Percentiles rank a stretch among this genome's conserved stretches.
These are phyloP conservation scores for Chamaenerion angustifolium DNA, from an alignment of 345 rosid species.

Conservation along the genomic window DNA sequence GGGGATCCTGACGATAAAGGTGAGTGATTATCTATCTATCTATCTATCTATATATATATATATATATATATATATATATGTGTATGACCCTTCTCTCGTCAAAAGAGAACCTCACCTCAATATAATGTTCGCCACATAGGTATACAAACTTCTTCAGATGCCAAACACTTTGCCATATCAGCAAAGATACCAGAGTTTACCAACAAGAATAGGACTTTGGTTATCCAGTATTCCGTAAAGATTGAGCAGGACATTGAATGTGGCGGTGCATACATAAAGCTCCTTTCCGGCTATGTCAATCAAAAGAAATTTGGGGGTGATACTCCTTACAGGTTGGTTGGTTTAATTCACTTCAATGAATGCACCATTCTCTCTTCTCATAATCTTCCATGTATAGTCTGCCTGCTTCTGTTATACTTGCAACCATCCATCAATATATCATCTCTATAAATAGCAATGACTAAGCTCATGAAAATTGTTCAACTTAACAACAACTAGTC, in stretches of 20 bases:
- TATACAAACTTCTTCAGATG: slow-evolving; percentile 75
- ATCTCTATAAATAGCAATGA: neutral
- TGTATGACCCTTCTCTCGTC: neutral
- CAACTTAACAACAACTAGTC: no score
- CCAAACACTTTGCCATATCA: slow-evolving; percentile 73
- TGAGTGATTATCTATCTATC: slow-evolving; percentile 7
- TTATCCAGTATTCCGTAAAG: slow-evolving; percentile 73
- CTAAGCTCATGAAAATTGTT: no score
- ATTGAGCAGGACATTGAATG: slow-evolving; percentile 91
- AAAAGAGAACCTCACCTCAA: neutral
- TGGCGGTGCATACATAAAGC: slow-evolving; percentile 94
- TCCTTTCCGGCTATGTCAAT: slow-evolving; percentile 79
- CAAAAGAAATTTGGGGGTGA: slow-evolving; percentile 99
- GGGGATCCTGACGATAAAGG: slow-evolving; percentile 82
- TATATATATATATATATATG: no score
- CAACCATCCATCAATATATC: neutral
- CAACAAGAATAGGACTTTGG: slow-evolving; percentile 80
- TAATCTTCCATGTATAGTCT: no score
- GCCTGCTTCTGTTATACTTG: neutral
- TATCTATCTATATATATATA: no score
- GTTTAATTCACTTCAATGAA: no score
- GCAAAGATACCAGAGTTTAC: slow-evolving; percentile 82
- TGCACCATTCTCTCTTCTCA: no score
- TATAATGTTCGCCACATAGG: slow-evolving; percentile 22
- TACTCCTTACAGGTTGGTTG: slow-evolving; percentile 73